These are phyloP conservation scores for Phialophora chinensis DNA, from an alignment of 2,329 filamentous ascomycete species.

Conservation along the genomic window DNA sequence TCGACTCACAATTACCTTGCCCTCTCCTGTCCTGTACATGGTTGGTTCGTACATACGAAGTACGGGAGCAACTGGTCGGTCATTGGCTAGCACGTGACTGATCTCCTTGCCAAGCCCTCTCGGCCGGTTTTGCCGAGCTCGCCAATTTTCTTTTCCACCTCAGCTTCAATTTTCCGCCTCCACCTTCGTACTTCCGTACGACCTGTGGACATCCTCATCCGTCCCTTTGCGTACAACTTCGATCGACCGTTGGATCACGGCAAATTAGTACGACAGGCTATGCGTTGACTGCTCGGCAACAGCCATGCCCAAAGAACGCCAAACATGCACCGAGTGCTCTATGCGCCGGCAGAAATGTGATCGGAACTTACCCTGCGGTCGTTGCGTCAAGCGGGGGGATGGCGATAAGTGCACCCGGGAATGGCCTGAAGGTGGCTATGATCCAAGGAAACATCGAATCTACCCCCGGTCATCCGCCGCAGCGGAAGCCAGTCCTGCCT, in stretches of 20 bases:
- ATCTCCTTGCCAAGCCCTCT: background rate
- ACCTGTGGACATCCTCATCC: constrained; percentile 12
- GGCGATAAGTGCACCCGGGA: constrained; percentile 45
- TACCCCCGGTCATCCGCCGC: constrained; percentile 35
- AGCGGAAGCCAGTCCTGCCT: constrained; percentile 13
- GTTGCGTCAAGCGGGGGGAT: constrained; percentile 50
- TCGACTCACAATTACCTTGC: background rate
- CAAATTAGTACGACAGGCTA: constrained; percentile 23
- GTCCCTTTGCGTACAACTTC: constrained; percentile 23
- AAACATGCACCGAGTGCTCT: constrained; percentile 41
- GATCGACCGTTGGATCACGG: constrained; percentile 8
- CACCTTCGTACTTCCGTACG: constrained; percentile 25
- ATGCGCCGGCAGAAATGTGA: constrained; percentile 46
- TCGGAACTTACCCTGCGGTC: constrained; percentile 49
- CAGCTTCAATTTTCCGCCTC: constrained; percentile 16
- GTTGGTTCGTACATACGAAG: background rate
- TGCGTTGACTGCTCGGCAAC: constrained; percentile 1
- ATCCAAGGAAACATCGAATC: constrained; percentile 38
- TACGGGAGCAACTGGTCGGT: no score
- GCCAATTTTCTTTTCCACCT: constrained; percentile 16
- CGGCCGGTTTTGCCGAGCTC: background rate
- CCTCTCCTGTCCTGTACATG: background rate
- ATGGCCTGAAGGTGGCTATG: constrained; percentile 38
- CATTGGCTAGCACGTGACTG: background rate
- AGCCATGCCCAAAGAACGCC: constrained; percentile 37